Base-by-base conservation (phyloP, 495 filamentous ascomycete genomes). In the Podospora bellae-mahoneyi region DNA sequence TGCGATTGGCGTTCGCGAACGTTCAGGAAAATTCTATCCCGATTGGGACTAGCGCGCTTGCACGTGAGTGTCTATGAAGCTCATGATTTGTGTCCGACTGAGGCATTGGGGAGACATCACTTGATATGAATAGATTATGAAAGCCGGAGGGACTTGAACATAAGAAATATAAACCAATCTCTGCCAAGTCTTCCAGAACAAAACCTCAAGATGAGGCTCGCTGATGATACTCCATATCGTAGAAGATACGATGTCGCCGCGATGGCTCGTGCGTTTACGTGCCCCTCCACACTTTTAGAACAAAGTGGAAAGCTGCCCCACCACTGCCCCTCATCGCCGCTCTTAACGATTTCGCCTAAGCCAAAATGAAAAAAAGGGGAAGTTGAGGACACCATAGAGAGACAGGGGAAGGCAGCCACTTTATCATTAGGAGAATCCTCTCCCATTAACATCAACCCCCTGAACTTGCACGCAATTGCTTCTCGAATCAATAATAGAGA, bases 21-120 rank as follows among this genome's bases (percentile, higher is more conserved):
- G 9, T 77, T 78, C 77, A 73, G 6, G 75, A 78, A 75, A 63
- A 19, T 76, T 78, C 77, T 55, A 64, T 75, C 74, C 72, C 6
- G 69, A 76, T 66, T 0, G 6, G 71, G 77, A 39, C 55, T 73
- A 71, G 66, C 66, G 54, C 4, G 0, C 0, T n/a, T 39, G 18
- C 39, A 48, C 39, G 39, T 48, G 39, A 48, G 39, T 13, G 15
- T 48, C 39, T 2, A 18, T 13, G 39, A 48, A 10, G 39, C 39
- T 48, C 5, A 10, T 48, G 39, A 16, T 13, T 39, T 48, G 39
- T 10, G 39, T 48, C 15, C 13, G 34, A 23, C 10, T 6, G 34
- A 39, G 34, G 34, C 10, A 39, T 6, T 0, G 7, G 15, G 13
- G 15, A 48, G 39, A 48, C 2, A 13, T 48, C 15, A 48, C 15